phyloP scores from a whole-genome alignment of 148 eudicot genomes.

The Spergularia bocconei region DNA sequence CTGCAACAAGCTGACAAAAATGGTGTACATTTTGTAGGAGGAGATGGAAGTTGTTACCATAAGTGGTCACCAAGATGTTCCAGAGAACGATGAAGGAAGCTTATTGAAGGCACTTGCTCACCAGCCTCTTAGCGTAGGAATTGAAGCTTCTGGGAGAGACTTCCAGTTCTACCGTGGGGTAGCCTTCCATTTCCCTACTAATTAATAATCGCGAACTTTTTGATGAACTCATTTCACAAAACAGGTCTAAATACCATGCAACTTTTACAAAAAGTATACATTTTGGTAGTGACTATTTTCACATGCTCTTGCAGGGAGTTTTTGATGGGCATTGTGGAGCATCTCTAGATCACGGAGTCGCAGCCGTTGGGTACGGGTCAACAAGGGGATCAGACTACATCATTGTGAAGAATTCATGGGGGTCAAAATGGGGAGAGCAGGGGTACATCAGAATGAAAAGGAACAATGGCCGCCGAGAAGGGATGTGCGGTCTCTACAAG shows the following conservation, averaged over 20 bases:
- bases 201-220: too few relatives aligned
- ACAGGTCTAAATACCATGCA: too few relatives aligned
- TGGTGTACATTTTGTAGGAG: constrained; percentile 28
- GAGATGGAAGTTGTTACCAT: constrained; percentile 42
- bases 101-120: constrained; percentile 53
- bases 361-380: constrained; percentile 55
- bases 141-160: constrained; percentile 47
- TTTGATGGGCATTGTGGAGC: constrained; percentile 55
- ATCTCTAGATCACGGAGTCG: constrained; percentile 46
- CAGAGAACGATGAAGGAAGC: constrained; percentile 43
- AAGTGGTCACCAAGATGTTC: constrained; percentile 57
- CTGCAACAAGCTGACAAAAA: neutral
- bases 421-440: constrained; percentile 38
- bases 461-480: constrained; percentile 29
- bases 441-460: constrained; percentile 46
- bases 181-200: neutral
- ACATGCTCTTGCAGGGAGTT: constrained; percentile 39
- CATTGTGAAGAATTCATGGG: constrained; percentile 60
- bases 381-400: constrained; percentile 42
- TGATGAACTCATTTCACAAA: too few relatives aligned
- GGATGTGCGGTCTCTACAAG: constrained; percentile 42
- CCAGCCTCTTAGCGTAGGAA: constrained; percentile 56
- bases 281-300: too few relatives aligned
- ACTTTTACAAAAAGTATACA: too few relatives aligned
- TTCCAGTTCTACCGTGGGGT: constrained; percentile 63